A percentile compares a stretch with the other conserved stretches of the same genome.
Conservation (phyloP, 352 stramenopile species). For the Globisporangium ultimum region DNA sequence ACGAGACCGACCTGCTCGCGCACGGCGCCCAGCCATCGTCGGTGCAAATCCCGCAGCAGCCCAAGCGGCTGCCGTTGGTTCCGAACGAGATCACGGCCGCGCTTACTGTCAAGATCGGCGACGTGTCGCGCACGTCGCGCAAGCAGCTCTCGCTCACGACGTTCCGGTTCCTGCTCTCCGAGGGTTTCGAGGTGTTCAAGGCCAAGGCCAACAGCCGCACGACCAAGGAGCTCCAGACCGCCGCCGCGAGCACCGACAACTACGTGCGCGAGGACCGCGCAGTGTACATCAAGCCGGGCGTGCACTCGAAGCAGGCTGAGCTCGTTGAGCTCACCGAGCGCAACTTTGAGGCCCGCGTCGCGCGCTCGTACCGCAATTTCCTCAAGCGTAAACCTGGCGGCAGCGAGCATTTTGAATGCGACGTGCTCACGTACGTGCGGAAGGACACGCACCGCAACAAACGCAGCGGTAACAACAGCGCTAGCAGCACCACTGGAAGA, state of each 20-base stretch:
- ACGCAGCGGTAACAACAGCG: too few relatives aligned
- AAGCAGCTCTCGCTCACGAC: conserved; percentile 55
- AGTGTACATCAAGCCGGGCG: conserved; percentile 74
- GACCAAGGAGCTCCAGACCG: conserved; percentile 41
- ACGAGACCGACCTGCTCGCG: conserved; percentile 22
- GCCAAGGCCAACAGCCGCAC: conserved; percentile 63
- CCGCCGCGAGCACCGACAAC: conserved; percentile 26
- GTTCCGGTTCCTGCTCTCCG: conserved; percentile 67
- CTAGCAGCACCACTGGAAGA: too few relatives aligned
- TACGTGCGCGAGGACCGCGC: conserved; percentile 58
- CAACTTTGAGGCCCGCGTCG: conserved; percentile 72
- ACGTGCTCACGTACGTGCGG: conserved; percentile 71
- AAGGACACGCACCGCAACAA: conserved; percentile 30
- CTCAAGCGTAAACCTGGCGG: conserved; percentile 59
- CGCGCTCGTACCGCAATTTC: conserved; percentile 73
- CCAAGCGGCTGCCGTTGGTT: conserved; percentile 15
- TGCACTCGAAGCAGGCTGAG: conserved; percentile 81
- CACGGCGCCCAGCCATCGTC: neutral
- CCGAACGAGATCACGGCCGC: conserved; percentile 63
- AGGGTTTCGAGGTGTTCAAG: conserved; percentile 73
- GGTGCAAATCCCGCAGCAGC: conserved; percentile 4
- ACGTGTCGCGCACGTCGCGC: conserved; percentile 62
- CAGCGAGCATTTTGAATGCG: conserved; percentile 52
- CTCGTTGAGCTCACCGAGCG: conserved; percentile 56
- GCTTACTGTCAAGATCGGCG: conserved; percentile 76